Conservation (phyloP, 1,139 yeast species). For the Yamadazyma oceani region DNA sequence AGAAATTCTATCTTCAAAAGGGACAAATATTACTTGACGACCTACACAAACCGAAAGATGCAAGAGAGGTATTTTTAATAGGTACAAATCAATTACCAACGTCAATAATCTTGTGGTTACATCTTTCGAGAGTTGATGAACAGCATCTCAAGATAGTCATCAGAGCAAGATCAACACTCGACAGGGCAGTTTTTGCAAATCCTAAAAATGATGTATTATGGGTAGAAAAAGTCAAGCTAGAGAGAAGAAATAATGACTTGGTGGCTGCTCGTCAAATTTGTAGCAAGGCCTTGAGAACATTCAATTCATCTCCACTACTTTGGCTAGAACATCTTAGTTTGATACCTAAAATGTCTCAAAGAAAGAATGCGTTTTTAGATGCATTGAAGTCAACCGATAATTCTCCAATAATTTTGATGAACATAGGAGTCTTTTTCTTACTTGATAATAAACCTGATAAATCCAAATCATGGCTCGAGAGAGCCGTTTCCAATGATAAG, state of each 20-base stretch:
- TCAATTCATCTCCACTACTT: conserved; percentile 58
- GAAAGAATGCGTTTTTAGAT: conserved; percentile 66
- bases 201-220: conserved; percentile 54
- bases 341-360: conserved; percentile 52
- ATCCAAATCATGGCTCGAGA: conserved; percentile 75
- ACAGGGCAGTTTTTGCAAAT: conserved; percentile 58
- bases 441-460: conserved; percentile 61
- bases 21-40: conserved; percentile 49
- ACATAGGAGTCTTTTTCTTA: conserved; percentile 73
- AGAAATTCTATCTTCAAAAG: conserved; percentile 57
- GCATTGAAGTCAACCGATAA: conserved; percentile 71
- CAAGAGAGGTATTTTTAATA: conserved; percentile 46
- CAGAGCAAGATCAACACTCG: conserved; percentile 73
- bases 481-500: conserved; percentile 55
- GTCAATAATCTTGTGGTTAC: conserved; percentile 54
- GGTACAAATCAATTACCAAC: conserved; percentile 54
- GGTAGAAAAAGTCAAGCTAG: conserved; percentile 60
- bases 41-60: conserved; percentile 29
- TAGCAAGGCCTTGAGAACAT: conserved; percentile 57
- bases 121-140: conserved; percentile 52
- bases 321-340: conserved; percentile 63
- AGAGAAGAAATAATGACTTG: conserved; percentile 47
- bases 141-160: conserved; percentile 37
- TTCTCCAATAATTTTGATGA: conserved; percentile 55
- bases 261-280: conserved; percentile 57